Evolutionary conservation across 1,284 basidiomycete genomes (phyloP).

Genomic region (Hypsizygus ulmarius): DNA sequence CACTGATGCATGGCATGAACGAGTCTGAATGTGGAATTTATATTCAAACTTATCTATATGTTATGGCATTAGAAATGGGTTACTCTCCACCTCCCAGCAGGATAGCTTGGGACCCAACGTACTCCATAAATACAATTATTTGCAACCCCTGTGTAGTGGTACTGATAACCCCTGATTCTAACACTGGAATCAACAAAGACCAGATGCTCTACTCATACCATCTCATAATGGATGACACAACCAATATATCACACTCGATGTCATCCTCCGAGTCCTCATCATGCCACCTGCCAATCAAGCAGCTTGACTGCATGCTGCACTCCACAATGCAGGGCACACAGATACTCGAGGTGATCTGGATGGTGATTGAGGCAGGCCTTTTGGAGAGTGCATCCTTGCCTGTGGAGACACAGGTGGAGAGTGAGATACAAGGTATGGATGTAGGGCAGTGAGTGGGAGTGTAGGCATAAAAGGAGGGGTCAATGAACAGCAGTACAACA

Average conservation of each 20-base stretch:
- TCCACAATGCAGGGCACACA: slow-evolving; percentile 43
- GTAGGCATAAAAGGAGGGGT: neutral
- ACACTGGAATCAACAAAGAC: neutral
- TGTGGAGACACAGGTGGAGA: neutral
- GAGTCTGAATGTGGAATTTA: no score
- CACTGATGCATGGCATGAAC: no score
- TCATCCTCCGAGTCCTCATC: neutral
- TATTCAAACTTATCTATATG: no score
- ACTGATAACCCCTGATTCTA: neutral
- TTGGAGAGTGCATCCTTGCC: slow-evolving; percentile 4
- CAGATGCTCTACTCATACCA: slow-evolving; percentile 13
- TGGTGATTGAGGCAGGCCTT: slow-evolving; percentile 3
- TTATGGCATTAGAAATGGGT: no score
- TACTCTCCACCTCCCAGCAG: no score
- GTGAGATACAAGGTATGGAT: neutral
- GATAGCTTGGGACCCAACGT: no score
- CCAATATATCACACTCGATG: slow-evolving; percentile 1
- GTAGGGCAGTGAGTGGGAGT: neutral
- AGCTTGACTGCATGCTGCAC: slow-evolving; percentile 40
- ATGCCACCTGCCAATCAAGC: slow-evolving; percentile 14
- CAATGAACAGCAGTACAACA: no score
- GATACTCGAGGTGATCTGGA: slow-evolving; percentile 16
- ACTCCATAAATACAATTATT: no score
- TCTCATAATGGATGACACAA: slow-evolving; percentile 13
- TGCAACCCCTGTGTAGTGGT: no score